Evolutionary conservation across 495 filamentous ascomycete species (phyloP), one percentile per base, ranked within the genome.

Genomic region (Talaromyces ruber): DNA sequence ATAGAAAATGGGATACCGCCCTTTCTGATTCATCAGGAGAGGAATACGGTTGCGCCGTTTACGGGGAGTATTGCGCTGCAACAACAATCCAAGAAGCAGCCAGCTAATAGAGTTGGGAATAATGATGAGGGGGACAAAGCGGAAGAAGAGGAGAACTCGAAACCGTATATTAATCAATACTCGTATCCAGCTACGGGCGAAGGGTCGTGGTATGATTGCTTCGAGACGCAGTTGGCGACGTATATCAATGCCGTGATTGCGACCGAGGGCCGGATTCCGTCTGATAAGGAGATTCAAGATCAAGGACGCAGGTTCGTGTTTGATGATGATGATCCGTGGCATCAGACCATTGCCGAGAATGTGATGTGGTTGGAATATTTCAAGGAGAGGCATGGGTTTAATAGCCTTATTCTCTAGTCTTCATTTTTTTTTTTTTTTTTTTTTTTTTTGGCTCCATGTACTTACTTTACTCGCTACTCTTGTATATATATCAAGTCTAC

Each of bases 1-100:
- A 79, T 88, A 58, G 84, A 84, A 66, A 84, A 86, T 66, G 80
- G 82, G 26, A 80, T 88, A 61, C 84, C 84, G 18, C 82, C 83
- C 26, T 86, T 71, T 64, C 51, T 74, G 28, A 70, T 75, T 28
- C 69, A 55, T 8, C 62, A 62, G 5, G 72, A 73, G 30, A 64
- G 69, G 2, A 53, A 51, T 0, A 69, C 60, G 14, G 29, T 72
- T 28, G 62, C 71, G 1, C 73, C 71, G 3, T 75, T 72, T 28
- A 60, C 21, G 14, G 59, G 59, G 24, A n/a, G n/a, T n/a, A n/a
- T n/a, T n/a, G n/a, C n/a, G n/a, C n/a, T n/a, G n/a, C n/a, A 32
- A 32, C 30, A 8, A 32, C 30, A 32, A 32, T n/a, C n/a, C n/a
- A n/a, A n/a, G n/a, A n/a, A n/a, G n/a, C n/a, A n/a, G n/a, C n/a